phyloP scores from a whole-genome alignment of 805 yeast genomes.

The Cyberlindnera suaveolens region DNA sequence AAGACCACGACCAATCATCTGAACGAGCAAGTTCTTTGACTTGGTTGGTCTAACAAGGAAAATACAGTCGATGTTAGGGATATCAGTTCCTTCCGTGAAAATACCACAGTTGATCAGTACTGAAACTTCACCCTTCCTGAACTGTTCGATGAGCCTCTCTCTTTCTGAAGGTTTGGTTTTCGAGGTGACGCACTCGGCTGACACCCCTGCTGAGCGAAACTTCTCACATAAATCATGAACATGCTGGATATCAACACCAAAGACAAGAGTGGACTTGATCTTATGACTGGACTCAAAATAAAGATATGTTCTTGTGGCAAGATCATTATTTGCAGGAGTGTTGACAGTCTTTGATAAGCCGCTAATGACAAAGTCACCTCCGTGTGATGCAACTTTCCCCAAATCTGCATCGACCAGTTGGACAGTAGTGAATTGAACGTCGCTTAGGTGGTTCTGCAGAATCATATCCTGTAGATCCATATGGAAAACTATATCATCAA shows the following conservation, averaged over 20 bases:
- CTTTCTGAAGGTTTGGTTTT: slow-evolving; percentile 50
- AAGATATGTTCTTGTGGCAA: slow-evolving; percentile 48
- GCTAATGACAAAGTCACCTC: slow-evolving; percentile 49
- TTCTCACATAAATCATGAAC: slow-evolving; percentile 45
- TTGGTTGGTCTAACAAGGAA: slow-evolving; percentile 76
- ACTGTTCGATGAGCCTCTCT: slow-evolving; percentile 45
- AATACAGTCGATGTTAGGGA: slow-evolving; percentile 81
- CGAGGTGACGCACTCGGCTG: slow-evolving; percentile 69
- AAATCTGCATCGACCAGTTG: slow-evolving; percentile 39
- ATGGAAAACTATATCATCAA: slow-evolving; percentile 73
- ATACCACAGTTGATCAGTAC: slow-evolving; percentile 85
- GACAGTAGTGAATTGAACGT: slow-evolving; percentile 59
- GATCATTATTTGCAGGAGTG: slow-evolving; percentile 43
- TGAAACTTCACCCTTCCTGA: slow-evolving; percentile 54
- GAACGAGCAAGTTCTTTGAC: slow-evolving; percentile 65
- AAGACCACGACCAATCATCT: slow-evolving; percentile 90
- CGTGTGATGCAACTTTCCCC: slow-evolving; percentile 18
- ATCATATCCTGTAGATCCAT: slow-evolving; percentile 63
- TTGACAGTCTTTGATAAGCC: slow-evolving; percentile 52
- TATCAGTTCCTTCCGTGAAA: slow-evolving; percentile 92
- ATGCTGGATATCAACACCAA: slow-evolving; percentile 72
- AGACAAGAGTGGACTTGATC: slow-evolving; percentile 62
- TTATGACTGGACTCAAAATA: slow-evolving; percentile 33
- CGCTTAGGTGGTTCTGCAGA: slow-evolving; percentile 59
- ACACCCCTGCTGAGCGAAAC: slow-evolving; percentile 54